Conservation (phyloP, 2,329 filamentous ascomycete species). For the Ophiostoma triangulosporum region DNA sequence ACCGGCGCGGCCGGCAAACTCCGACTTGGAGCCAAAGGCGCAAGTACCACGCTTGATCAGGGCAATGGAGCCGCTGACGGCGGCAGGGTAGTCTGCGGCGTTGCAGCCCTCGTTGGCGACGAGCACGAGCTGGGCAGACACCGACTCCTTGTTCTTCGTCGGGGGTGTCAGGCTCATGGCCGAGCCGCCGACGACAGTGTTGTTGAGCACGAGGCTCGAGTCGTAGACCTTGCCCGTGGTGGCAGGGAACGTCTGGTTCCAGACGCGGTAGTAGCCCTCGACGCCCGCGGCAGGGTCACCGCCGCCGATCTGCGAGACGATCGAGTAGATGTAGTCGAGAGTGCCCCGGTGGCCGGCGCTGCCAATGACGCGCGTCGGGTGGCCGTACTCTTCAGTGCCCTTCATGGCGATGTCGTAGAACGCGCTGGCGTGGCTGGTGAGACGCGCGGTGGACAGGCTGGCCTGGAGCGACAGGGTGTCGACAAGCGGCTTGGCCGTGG, state of each 20-base stretch:
- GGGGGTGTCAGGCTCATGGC: slow-evolving; percentile 56
- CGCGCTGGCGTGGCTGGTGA: slow-evolving; percentile 44
- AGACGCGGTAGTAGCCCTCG: slow-evolving; percentile 42
- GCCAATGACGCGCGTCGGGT: slow-evolving; percentile 59
- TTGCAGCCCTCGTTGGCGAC: slow-evolving; percentile 51
- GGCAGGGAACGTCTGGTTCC: slow-evolving; percentile 51
- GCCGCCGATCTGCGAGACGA: slow-evolving; percentile 38
- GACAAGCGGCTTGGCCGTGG: slow-evolving; percentile 15
- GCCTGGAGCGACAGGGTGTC: slow-evolving; percentile 42
- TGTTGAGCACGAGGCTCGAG: slow-evolving; percentile 42
- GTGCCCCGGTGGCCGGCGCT: slow-evolving; percentile 52
- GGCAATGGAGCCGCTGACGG: slow-evolving; percentile 50
- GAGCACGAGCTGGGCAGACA: slow-evolving; percentile 45
- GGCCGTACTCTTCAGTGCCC: slow-evolving; percentile 46
- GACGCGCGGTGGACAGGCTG: slow-evolving; percentile 39
- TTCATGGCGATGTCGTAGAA: slow-evolving; percentile 50
- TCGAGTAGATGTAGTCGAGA: slow-evolving; percentile 46
- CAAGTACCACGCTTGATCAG: slow-evolving; percentile 59
- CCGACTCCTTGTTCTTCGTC: slow-evolving; percentile 44
- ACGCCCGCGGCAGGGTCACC: slow-evolving; percentile 2
- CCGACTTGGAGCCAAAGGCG: slow-evolving; percentile 58
- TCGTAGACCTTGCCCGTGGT: slow-evolving; percentile 47
- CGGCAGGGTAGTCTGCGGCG: slow-evolving; percentile 46
- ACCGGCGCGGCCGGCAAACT: slow-evolving; percentile 52
- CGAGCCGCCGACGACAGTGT: slow-evolving; percentile 34